Conservation (phyloP, 352 stramenopile species). For the Pythium dissotocum region DNA sequence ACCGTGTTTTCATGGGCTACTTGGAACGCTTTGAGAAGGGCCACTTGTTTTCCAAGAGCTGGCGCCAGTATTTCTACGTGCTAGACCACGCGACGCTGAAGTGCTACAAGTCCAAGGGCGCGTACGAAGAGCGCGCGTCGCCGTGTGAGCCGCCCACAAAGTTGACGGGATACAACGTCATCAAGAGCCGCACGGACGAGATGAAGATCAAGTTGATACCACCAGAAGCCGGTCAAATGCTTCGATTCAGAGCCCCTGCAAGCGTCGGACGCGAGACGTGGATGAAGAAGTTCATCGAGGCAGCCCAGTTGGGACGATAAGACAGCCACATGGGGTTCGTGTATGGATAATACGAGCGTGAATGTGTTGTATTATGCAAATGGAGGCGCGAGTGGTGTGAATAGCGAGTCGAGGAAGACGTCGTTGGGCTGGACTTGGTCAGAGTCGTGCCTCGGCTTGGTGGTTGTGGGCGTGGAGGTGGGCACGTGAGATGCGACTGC, state of each 20-base stretch:
- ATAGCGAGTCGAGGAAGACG: constrained; percentile 14
- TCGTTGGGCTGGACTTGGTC: constrained; percentile 16
- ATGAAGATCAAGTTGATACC: constrained; percentile 82
- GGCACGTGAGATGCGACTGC: not conserved
- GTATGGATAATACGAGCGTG: not conserved
- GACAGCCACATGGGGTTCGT: not conserved
- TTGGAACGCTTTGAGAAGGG: constrained; percentile 78
- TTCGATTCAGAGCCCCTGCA: constrained; percentile 69
- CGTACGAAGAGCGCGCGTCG: constrained; percentile 57
- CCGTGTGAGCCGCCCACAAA: constrained; percentile 51
- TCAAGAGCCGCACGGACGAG: constrained; percentile 73
- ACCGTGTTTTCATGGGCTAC: constrained; percentile 66
- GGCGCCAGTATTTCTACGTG: constrained; percentile 80
- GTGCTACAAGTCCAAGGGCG: constrained; percentile 78
- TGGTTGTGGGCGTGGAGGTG: constrained; percentile 9
- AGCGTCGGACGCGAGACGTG: constrained; percentile 74
- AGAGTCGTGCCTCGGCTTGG: not conserved
- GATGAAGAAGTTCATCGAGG: constrained; percentile 78
- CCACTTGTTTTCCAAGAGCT: constrained; percentile 69
- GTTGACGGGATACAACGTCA: constrained; percentile 68
- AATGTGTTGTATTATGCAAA: constrained; percentile 14
- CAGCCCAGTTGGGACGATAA: constrained; percentile 46
- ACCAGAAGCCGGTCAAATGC: constrained; percentile 63
- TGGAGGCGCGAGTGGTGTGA: constrained; percentile 19
- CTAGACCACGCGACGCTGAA: constrained; percentile 64